Evolutionary conservation across 768 basidiomycete genomes (phyloP).

Genomic region (Boletus rubescentipes): DNA sequence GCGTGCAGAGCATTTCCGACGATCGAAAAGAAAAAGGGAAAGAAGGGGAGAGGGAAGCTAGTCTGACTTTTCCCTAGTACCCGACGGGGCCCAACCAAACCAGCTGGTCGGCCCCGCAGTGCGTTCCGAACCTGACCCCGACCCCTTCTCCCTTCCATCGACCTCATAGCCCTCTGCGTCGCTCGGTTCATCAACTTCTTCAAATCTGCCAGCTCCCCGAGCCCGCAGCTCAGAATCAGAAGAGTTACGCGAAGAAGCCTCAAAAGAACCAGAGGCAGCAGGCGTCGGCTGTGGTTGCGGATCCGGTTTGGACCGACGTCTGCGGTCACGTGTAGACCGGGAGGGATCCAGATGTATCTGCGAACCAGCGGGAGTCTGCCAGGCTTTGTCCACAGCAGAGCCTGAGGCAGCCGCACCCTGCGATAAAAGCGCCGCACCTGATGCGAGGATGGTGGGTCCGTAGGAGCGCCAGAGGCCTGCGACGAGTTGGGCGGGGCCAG

Average conservation of each 20-base stretch:
- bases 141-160: constrained; percentile 15
- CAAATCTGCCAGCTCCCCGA: constrained; percentile 51
- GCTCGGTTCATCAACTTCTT: constrained; percentile 70
- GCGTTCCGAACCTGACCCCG: constrained; percentile 17
- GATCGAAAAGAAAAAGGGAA: not conserved
- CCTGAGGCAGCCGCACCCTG: constrained; percentile 47
- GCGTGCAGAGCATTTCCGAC: not conserved
- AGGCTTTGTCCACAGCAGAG: constrained; percentile 26
- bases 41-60: not conserved
- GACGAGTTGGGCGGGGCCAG: constrained; percentile 65
- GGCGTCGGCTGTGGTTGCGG: constrained; percentile 29
- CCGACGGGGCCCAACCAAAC: constrained; percentile 35
- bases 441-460: constrained; percentile 69
- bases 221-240: constrained; percentile 47
- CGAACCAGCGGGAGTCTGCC: constrained; percentile 31
- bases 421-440: constrained; percentile 60
- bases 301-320: constrained; percentile 55
- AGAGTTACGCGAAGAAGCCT: constrained; percentile 35
- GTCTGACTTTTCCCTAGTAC: constrained; percentile 22
- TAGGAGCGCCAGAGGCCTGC: constrained; percentile 76
- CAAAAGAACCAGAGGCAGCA: constrained; percentile 32
- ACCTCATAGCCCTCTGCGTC: constrained; percentile 66
- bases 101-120: constrained; percentile 33
- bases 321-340: constrained; percentile 43
- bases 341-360: constrained; percentile 27